A percentile compares a stretch with the other conserved stretches of the same genome.
Evolutionary conservation across 176 grass and related monocot species (phyloP).

Genomic region (Zoysia pacifica): DNA sequence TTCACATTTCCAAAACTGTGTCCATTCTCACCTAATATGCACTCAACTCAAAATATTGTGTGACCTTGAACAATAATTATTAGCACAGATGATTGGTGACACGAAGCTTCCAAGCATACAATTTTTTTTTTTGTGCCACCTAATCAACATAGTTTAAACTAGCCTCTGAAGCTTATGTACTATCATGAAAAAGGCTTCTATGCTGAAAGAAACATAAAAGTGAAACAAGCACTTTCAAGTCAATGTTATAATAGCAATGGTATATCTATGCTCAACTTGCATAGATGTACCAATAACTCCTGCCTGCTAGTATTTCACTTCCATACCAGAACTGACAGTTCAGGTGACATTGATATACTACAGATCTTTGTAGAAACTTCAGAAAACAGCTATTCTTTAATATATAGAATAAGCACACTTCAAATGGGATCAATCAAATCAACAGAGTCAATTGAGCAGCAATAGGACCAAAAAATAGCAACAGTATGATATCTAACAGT

Average conservation of each 20-base stretch:
- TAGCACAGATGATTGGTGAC: not conserved
- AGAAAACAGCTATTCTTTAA: not conserved
- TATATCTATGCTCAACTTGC: not conserved
- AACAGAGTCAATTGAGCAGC: not conserved
- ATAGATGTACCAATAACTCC: not conserved
- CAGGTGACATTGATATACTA: not conserved
- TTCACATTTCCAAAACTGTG: not conserved
- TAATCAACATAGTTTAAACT: not conserved
- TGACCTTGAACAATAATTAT: not conserved
- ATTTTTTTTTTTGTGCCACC: not conserved
- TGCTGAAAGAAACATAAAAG: not conserved
- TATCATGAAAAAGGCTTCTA: constrained; percentile 7
- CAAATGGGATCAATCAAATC: constrained; percentile 9
- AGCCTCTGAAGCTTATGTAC: not conserved
- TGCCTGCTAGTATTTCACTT: not conserved
- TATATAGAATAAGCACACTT: constrained; percentile 15
- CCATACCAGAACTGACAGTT: constrained; percentile 4
- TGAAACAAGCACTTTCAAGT: not conserved
- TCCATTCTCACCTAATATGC: too few species aligned
- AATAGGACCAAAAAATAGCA: constrained; percentile 27
- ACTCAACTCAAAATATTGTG: too few species aligned
- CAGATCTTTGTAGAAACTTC: not conserved
- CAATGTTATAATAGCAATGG: not conserved
- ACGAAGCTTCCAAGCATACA: not conserved
- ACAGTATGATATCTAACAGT: not conserved